A percentile compares a stretch with the other conserved stretches of the same genome.
Conservation (phyloP, 371 early-diverging fungal species). For the Parasitella parasitica region DNA sequence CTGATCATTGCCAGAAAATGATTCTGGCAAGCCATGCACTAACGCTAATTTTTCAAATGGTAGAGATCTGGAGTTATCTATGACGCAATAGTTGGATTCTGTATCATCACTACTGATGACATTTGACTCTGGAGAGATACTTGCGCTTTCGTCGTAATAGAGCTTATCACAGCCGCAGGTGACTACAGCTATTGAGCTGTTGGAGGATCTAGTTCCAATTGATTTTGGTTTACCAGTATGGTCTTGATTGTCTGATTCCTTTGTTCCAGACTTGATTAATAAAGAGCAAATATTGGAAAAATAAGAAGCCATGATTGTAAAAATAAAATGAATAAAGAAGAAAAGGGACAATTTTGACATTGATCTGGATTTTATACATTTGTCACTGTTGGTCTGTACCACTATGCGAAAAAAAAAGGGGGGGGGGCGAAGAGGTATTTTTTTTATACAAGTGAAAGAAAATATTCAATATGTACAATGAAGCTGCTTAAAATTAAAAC, state of each 20-base stretch:
- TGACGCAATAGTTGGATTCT: not conserved
- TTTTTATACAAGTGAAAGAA: not conserved
- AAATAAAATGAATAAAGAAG: not conserved
- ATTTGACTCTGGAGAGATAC: not conserved
- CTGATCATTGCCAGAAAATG: not conserved
- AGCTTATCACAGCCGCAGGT: not conserved
- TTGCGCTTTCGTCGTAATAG: not conserved
- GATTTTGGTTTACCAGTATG: not conserved
- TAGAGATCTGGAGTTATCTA: not conserved
- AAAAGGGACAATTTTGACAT: not conserved
- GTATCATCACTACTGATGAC: not conserved
- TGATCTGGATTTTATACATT: not conserved
- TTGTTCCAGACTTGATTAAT: too few species aligned
- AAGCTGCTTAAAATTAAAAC: conserved; percentile 29
- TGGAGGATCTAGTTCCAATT: not conserved
- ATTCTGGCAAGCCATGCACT: not conserved
- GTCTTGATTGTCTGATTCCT: too few species aligned
- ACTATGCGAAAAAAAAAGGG: not conserved
- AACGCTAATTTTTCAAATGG: not conserved
- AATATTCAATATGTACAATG: conserved; percentile 4
- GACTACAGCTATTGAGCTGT: not conserved
- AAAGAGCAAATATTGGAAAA: not conserved
- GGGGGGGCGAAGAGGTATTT: not conserved
- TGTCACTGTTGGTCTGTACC: not conserved
- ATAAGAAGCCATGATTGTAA: not conserved